Evolutionary conservation across 345 rosid species (phyloP).

Genomic region (Eucalyptus erythrocorys): DNA sequence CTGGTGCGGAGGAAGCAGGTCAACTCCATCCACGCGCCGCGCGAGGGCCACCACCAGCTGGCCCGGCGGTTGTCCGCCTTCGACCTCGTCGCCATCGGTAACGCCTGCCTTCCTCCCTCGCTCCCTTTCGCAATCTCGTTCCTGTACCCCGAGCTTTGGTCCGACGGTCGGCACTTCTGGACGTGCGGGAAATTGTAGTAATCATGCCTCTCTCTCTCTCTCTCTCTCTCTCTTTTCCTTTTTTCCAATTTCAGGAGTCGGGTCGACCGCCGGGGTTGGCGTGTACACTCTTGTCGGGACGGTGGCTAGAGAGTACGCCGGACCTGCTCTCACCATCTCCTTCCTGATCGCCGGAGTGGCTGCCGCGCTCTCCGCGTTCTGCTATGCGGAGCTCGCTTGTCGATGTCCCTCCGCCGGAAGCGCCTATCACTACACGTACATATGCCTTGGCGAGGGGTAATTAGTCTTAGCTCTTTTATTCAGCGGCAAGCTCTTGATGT

Average conservation of each 20-base stretch:
- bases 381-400: slow-evolving; percentile 92
- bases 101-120: neutral
- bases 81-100: slow-evolving; percentile 76
- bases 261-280: slow-evolving; percentile 95
- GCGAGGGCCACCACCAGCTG: slow-evolving; percentile 19
- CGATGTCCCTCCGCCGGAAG: slow-evolving; percentile 99
- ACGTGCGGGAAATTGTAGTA: neutral
- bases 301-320: slow-evolving; percentile 93
- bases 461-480: neutral
- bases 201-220: too few relatives aligned
- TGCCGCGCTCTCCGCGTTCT: slow-evolving; percentile 87
- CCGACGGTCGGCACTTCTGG: neutral
- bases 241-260: slow-evolving; percentile 41
- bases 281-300: slow-evolving; percentile 90
- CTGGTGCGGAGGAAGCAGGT: slow-evolving; percentile 70
- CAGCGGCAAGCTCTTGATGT: neutral
- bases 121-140: neutral
- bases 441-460: slow-evolving; percentile 92
- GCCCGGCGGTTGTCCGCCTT: slow-evolving; percentile 50
- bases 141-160: neutral
- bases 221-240: neutral
- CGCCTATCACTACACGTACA: slow-evolving; percentile 93
- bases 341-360: slow-evolving; percentile 91
- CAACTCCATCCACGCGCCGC: slow-evolving; percentile 30
- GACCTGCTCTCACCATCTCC: slow-evolving; percentile 87